These are phyloP conservation scores for Aureobasidium melanogenum DNA, from an alignment of 2,329 filamentous ascomycete genomes.

Conservation along the genomic window DNA sequence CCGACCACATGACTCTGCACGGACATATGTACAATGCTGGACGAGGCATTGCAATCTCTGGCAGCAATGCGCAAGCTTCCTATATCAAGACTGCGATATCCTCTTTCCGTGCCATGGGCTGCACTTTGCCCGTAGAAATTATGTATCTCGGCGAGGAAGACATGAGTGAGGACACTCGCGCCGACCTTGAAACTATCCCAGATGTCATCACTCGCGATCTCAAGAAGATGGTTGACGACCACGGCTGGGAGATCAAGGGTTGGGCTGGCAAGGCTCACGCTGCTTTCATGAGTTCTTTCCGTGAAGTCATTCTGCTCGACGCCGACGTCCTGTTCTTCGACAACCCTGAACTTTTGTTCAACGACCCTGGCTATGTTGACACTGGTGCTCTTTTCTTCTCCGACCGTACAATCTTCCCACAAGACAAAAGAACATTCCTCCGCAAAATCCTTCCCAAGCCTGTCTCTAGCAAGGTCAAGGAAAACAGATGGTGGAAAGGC, in stretches of 20 bases:
- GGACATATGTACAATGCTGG: slow-evolving; percentile 34
- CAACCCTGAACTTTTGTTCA: slow-evolving; percentile 35
- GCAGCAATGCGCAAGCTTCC: slow-evolving; percentile 35
- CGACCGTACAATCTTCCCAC: slow-evolving; percentile 35
- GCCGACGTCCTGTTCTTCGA: slow-evolving; percentile 37
- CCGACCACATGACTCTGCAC: slow-evolving; percentile 37
- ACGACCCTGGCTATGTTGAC: slow-evolving; percentile 32
- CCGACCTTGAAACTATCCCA: slow-evolving; percentile 33
- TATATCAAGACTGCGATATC: slow-evolving; percentile 37
- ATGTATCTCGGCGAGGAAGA: slow-evolving; percentile 38
- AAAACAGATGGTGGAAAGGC: slow-evolving; percentile 30
- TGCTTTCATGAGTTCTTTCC: slow-evolving; percentile 38
- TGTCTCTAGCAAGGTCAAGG: slow-evolving; percentile 32
- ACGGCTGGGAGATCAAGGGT: slow-evolving; percentile 36
- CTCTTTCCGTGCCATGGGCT: slow-evolving; percentile 30
- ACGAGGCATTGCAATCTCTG: slow-evolving; percentile 37
- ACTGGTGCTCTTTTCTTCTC: slow-evolving; percentile 40
- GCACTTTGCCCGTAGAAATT: slow-evolving; percentile 31
- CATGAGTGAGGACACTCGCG: slow-evolving; percentile 34
- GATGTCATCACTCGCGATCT: slow-evolving; percentile 38
- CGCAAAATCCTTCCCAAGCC: slow-evolving; percentile 36
- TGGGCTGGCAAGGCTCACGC: slow-evolving; percentile 42
- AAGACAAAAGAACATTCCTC: slow-evolving; percentile 31
- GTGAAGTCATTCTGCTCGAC: slow-evolving; percentile 40
- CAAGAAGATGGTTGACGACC: slow-evolving; percentile 35